Conservation (phyloP, 768 basidiomycete species). For the Russula compacta region DNA sequence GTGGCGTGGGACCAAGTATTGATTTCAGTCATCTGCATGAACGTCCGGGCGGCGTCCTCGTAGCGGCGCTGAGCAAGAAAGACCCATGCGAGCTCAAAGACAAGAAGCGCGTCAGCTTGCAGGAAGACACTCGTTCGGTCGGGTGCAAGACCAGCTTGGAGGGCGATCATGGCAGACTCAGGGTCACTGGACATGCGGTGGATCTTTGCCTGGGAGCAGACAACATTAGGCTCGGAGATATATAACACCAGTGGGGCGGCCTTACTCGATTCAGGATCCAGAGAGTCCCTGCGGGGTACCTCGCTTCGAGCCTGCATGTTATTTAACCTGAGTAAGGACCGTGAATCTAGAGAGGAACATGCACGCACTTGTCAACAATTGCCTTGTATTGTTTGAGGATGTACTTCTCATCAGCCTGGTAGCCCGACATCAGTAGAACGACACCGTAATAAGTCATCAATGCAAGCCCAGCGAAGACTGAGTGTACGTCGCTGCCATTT, state of each 20-base stretch:
- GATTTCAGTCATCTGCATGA: conserved; percentile 52
- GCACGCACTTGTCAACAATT: conserved; percentile 52
- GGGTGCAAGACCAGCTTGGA: conserved; percentile 48
- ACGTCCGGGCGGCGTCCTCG: conserved; percentile 56
- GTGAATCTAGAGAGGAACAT: background rate
- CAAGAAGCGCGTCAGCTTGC: conserved; percentile 64
- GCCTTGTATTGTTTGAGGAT: conserved; percentile 53
- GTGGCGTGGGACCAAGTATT: conserved; percentile 74
- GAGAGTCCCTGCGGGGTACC: conserved; percentile 58
- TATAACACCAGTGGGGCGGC: background rate
- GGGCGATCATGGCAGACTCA: conserved; percentile 52
- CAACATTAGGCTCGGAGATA: background rate
- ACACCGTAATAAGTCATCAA: conserved; percentile 76
- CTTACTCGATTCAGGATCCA: conserved; percentile 67
- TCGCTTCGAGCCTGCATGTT: conserved; percentile 37
- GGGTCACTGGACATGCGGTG: conserved; percentile 61
- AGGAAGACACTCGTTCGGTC: conserved; percentile 48
- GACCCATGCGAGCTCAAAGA: conserved; percentile 76
- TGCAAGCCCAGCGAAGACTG: conserved; percentile 68
- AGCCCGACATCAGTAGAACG: conserved; percentile 61
- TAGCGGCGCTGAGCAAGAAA: conserved; percentile 55
- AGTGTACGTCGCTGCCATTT: conserved; percentile 58
- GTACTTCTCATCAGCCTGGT: conserved; percentile 61
- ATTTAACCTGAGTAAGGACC: background rate
- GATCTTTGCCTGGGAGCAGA: conserved; percentile 50